Percentiles rank a stretch among this genome's conserved stretches.
Conservation (phyloP, 176 grass and related monocot genomes). For the Carex littledalei region DNA sequence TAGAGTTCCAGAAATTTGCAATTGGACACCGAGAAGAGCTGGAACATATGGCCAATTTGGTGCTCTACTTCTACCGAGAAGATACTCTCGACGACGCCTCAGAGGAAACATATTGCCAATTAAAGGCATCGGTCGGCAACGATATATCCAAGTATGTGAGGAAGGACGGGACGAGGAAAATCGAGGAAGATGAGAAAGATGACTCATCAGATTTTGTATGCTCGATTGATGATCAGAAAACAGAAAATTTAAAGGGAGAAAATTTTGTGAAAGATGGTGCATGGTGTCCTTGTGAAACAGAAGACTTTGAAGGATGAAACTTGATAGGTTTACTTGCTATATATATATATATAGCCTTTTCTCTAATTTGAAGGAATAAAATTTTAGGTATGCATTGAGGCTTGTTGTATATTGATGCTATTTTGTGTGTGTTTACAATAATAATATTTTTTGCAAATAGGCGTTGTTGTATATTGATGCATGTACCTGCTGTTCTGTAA, state of each 20-base stretch:
- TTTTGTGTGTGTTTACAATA: too few relatives aligned
- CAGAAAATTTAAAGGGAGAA: too few relatives aligned
- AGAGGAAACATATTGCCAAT: not conserved
- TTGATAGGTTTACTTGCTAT: too few relatives aligned
- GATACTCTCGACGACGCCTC: not conserved
- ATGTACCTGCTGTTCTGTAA: not conserved
- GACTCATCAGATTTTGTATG: not conserved
- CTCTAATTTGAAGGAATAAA: not conserved
- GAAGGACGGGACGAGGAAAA: not conserved
- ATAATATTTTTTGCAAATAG: too few relatives aligned
- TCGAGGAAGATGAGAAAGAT: constrained; percentile 4
- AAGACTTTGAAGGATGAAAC: too few relatives aligned
- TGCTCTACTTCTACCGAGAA: not conserved
- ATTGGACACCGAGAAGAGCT: not conserved
- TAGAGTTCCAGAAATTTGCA: too few relatives aligned
- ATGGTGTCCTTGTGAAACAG: too few relatives aligned
- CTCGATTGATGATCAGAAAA: not conserved
- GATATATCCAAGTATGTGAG: constrained; percentile 1
- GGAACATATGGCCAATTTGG: too few relatives aligned
- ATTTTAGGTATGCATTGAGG: not conserved
- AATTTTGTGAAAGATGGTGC: too few relatives aligned
- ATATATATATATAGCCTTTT: too few relatives aligned
- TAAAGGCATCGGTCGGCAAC: not conserved
- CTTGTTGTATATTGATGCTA: too few relatives aligned
- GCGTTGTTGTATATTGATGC: not conserved